Conservation (phyloP, 768 basidiomycete species). For the Aureoboletus auriporus region DNA sequence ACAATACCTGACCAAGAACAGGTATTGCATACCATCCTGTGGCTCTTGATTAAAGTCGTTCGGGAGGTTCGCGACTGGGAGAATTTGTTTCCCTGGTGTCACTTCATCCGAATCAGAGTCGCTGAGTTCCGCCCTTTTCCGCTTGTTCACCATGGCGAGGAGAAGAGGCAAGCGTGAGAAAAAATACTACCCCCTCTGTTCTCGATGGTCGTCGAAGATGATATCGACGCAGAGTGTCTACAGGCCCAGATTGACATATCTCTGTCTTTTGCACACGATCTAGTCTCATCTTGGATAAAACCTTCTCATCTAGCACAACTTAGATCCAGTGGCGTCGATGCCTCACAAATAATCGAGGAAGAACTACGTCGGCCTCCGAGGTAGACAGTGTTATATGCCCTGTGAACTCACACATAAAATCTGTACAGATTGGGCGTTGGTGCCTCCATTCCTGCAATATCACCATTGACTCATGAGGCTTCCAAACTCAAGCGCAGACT, state of each 20-base stretch:
- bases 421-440: slow-evolving; percentile 68
- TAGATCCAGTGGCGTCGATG: slow-evolving; percentile 26
- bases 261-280: slow-evolving; percentile 69
- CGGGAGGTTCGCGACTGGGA: slow-evolving; percentile 82
- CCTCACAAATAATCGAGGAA: slow-evolving; percentile 59
- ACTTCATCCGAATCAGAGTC: slow-evolving; percentile 61
- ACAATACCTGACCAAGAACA: slow-evolving; percentile 74
- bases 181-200: background rate
- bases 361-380: slow-evolving; percentile 67
- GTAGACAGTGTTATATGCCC: slow-evolving; percentile 32
- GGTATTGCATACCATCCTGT: slow-evolving; percentile 70
- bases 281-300: slow-evolving; percentile 76
- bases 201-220: slow-evolving; percentile 38
- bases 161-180: slow-evolving; percentile 18
- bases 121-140: slow-evolving; percentile 48
- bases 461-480: slow-evolving; percentile 47
- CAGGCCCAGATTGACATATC: slow-evolving; percentile 83
- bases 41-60: slow-evolving; percentile 61
- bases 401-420: slow-evolving; percentile 6
- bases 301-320: slow-evolving; percentile 41
- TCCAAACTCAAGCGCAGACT: slow-evolving; percentile 61
- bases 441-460: slow-evolving; percentile 51
- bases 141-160: slow-evolving; percentile 39
- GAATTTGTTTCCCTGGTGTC: slow-evolving; percentile 61
- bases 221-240: slow-evolving; percentile 60